A percentile compares a stretch with the other conserved stretches of the same genome.
phyloP scores from a whole-genome alignment of 2,329 filamentous ascomycete species.

The Penicillium griseofulvum region DNA sequence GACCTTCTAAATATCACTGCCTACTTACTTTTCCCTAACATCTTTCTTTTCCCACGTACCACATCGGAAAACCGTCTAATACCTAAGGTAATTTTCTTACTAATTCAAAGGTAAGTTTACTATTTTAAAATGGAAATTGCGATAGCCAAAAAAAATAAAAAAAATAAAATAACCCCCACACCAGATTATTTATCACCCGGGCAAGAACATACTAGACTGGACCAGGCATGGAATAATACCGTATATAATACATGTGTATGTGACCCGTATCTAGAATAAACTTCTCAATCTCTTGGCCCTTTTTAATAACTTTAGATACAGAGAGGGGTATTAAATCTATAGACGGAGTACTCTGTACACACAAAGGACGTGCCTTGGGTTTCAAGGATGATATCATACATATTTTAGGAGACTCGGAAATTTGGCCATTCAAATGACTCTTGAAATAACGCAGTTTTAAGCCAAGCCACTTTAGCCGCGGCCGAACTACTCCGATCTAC shows the following conservation, averaged over 20 bases:
- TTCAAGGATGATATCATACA: background rate
- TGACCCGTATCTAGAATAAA: background rate
- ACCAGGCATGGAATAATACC: background rate
- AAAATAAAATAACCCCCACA: slow-evolving; percentile 10
- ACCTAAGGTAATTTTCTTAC: background rate
- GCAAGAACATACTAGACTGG: background rate
- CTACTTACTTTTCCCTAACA: no score
- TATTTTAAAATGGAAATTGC: slow-evolving; percentile 9
- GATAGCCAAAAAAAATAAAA: slow-evolving; percentile 11
- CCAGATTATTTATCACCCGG: background rate
- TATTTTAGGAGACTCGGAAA: background rate
- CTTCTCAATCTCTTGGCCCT: background rate
- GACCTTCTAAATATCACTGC: background rate
- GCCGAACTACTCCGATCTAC: slow-evolving; percentile 16
- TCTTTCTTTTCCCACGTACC: background rate
- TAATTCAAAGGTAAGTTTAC: background rate
- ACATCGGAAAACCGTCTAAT: background rate
- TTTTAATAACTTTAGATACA: background rate
- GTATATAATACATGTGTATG: background rate
- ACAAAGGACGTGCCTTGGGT: no score
- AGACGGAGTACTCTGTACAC: no score
- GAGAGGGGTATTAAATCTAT: no score
- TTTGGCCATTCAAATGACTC: background rate
- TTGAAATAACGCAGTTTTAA: background rate
- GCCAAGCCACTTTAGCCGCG: slow-evolving; percentile 11